phyloP scores from a whole-genome alignment of 345 rosid genomes.

The Salix caprea region DNA sequence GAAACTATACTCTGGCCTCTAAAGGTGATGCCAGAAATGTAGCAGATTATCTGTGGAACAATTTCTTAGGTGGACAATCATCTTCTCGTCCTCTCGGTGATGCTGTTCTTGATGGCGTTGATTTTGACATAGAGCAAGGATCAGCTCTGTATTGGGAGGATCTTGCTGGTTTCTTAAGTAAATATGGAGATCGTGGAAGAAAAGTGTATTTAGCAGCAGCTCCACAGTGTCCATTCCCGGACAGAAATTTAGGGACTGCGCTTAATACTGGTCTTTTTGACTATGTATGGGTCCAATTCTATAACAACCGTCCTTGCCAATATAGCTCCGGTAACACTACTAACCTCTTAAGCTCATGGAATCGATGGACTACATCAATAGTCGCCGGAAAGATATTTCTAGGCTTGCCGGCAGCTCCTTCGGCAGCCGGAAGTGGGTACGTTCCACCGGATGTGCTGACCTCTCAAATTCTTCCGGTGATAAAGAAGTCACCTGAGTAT shows the following conservation, averaged over 20 bases:
- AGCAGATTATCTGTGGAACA: conserved; percentile 25
- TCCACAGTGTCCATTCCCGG: conserved; percentile 34
- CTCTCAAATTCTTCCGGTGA: conserved; percentile 24
- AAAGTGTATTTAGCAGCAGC: conserved; percentile 28
- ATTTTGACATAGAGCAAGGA: conserved; percentile 27
- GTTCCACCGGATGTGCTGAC: conserved; percentile 23
- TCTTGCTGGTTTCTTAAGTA: conserved; percentile 20
- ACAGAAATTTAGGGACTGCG: conserved; percentile 20
- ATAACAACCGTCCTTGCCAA: conserved; percentile 28
- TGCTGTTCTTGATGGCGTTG: conserved; percentile 25
- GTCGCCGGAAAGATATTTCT: conserved; percentile 14
- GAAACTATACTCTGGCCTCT: conserved; percentile 25
- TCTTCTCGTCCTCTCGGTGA: conserved; percentile 23
- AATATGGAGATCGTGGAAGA: conserved; percentile 7
- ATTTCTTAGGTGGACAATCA: conserved; percentile 28
- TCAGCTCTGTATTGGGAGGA: conserved; percentile 17
- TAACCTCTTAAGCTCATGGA: conserved; percentile 26
- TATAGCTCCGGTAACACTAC: conserved; percentile 15
- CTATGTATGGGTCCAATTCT: conserved; percentile 32
- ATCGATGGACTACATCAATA: conserved; percentile 19
- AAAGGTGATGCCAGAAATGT: conserved; percentile 18
- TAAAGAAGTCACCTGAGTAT: conserved; percentile 25
- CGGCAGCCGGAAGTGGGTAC: conserved; percentile 35
- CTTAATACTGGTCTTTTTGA: conserved; percentile 25
- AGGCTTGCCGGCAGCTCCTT: conserved; percentile 33